Evolutionary conservation across 176 grass and related monocot genomes (phyloP).

Genomic region (Juncus inflexus): DNA sequence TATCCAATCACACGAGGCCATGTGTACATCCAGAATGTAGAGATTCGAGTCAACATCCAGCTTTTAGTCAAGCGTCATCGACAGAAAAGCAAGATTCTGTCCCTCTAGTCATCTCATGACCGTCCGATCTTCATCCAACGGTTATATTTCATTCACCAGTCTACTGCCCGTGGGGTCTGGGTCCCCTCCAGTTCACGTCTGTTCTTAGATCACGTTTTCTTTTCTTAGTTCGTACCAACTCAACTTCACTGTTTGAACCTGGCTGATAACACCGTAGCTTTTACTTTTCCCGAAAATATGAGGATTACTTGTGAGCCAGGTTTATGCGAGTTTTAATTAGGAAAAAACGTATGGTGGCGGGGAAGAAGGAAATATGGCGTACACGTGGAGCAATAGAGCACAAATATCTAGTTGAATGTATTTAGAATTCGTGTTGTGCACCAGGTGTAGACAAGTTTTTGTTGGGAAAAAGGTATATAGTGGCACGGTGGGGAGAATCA

Average conservation of each 20-base stretch:
- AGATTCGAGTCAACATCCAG: slow-evolving; percentile 8
- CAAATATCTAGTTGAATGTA: too few relatives aligned
- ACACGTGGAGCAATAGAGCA: too few relatives aligned
- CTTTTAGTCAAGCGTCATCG: neutral
- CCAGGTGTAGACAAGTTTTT: too few relatives aligned
- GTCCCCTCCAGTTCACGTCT: slow-evolving; percentile 8
- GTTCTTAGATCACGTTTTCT: slow-evolving; percentile 15
- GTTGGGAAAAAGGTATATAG: too few relatives aligned
- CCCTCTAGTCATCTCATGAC: neutral
- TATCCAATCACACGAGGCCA: neutral
- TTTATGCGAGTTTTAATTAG: neutral
- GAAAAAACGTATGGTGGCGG: neutral
- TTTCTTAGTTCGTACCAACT: neutral
- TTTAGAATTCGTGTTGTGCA: too few relatives aligned
- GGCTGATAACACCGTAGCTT: neutral
- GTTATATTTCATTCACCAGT: neutral
- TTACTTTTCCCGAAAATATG: neutral
- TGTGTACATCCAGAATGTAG: slow-evolving; percentile 3
- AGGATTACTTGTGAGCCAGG: too few relatives aligned
- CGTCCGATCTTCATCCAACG: slow-evolving; percentile 6
- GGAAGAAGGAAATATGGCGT: neutral
- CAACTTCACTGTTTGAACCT: neutral
- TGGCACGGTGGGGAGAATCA: too few relatives aligned
- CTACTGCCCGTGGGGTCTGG: neutral
- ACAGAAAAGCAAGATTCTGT: slow-evolving; percentile 1